phyloP scores from a whole-genome alignment of 1,284 basidiomycete species.

The Apiotrichum akiyoshidainum region DNA sequence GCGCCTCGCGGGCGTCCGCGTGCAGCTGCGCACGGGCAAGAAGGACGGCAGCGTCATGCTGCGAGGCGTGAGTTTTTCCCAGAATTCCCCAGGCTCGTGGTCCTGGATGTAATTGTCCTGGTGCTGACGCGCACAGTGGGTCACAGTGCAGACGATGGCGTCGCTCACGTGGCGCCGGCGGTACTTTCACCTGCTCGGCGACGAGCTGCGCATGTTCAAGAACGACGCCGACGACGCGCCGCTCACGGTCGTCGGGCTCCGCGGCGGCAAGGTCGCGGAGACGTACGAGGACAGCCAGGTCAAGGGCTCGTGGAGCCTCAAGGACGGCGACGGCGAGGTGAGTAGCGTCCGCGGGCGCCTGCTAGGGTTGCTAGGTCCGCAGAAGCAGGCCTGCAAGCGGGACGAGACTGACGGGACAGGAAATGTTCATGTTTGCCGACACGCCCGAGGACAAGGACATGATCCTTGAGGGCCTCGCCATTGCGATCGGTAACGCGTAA shows the following conservation, averaged over 20 bases:
- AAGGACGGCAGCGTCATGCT: constrained; percentile 40
- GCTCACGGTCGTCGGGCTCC: constrained; percentile 3
- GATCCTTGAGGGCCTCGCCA: constrained; percentile 30
- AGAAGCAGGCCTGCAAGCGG: background rate
- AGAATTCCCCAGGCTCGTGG: too few relatives aligned
- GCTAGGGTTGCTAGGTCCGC: too few relatives aligned
- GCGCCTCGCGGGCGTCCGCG: constrained; percentile 9
- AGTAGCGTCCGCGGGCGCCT: too few relatives aligned
- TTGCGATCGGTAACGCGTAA: constrained; percentile 4
- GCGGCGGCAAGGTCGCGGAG: background rate
- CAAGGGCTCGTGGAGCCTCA: constrained; percentile 42
- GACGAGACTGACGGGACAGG: constrained; percentile 17
- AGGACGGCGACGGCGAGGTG: constrained; percentile 29
- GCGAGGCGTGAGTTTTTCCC: constrained; percentile 45
- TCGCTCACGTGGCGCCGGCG: constrained; percentile 43
- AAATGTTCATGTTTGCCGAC: constrained; percentile 46
- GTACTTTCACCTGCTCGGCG: constrained; percentile 35
- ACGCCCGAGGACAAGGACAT: constrained; percentile 39
- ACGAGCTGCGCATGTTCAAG: constrained; percentile 41
- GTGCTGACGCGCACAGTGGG: constrained; percentile 28
- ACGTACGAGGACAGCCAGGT: constrained; percentile 47
- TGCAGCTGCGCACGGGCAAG: constrained; percentile 14
- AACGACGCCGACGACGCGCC: constrained; percentile 2
- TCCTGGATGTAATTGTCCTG: too few relatives aligned
- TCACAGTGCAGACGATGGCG: constrained; percentile 41